A percentile compares a stretch with the other conserved stretches of the same genome.
Conservation (phyloP, 495 filamentous ascomycete species). For the Hapsidospora chrysogenum region DNA sequence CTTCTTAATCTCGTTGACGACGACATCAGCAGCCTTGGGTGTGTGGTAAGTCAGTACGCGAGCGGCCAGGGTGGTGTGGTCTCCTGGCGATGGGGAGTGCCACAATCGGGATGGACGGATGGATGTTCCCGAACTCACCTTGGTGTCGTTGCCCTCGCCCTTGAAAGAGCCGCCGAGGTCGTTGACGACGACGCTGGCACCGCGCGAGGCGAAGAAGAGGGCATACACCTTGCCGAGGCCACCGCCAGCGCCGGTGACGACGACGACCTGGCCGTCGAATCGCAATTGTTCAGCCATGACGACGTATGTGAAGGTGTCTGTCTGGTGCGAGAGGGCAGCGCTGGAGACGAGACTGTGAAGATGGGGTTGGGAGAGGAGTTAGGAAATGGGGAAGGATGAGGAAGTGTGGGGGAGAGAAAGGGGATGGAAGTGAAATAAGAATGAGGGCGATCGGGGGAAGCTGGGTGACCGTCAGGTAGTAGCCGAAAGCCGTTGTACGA, state of each 20-base stretch:
- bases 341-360: background rate
- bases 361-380: too few relatives aligned
- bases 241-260: constrained; percentile 92
- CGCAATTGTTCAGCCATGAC: constrained; percentile 62
- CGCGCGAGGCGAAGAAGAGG: constrained; percentile 76
- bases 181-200: constrained; percentile 94
- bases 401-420: too few relatives aligned
- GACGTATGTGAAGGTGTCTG: background rate
- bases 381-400: too few relatives aligned
- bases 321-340: background rate
- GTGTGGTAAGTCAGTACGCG: background rate
- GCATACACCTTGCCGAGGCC: constrained; percentile 89
- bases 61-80: too few relatives aligned
- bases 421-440: background rate
- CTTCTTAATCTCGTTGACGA: constrained; percentile 85
- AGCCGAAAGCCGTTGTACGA: background rate
- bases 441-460: background rate
- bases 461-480: background rate
- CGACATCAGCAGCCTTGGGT: constrained; percentile 73
- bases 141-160: constrained; percentile 77
- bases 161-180: constrained; percentile 90
- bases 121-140: constrained; percentile 45
- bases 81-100: background rate
- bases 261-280: constrained; percentile 91
- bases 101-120: background rate